Evolutionary conservation across 768 basidiomycete species (phyloP), one percentile per base, ranked within the genome.

Genomic region (Galerina sulciceps): DNA sequence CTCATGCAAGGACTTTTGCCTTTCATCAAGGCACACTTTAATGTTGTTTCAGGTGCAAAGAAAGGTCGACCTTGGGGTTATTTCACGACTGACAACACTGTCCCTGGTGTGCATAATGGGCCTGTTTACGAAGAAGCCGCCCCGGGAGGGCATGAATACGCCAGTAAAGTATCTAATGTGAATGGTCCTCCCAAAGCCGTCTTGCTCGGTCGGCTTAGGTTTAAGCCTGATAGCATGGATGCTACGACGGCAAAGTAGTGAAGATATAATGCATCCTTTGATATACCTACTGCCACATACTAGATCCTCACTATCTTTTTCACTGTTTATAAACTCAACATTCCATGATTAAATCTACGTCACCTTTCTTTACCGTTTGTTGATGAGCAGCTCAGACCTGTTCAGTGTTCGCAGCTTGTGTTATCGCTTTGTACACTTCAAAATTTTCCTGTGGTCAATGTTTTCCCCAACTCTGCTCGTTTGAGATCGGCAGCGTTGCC

Each of bases 1-100:
- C 37, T 36, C 20, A 8, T 15, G 6, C 41, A 13, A n/a, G 10
- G 40, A 17, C 37, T 26, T 1, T 14, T 43, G 46, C 18, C 40
- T 9, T 31, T 4, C 8, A 31, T 37, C 3, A 13, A 88, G 80
- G 83, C 79, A 3, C 84, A 89, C 69, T 93, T 93, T 75, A 88
- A 89, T 55, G 85, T 91, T 10, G 87, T 84, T 66, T 74, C 82
- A 3, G 71, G 80, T 1, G 73, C 81, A 5, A 79, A 72, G 54
- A 67, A 68, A 37, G 85, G 86, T 4, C 81, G 85, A 40, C 82
- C 85, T 1, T 94, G 92, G 92, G 92, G 92, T 6, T 79, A 79
- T 13, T 92, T 91, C 68, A 83, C 85, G 2, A 81, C 83, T 47
- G 82, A 88, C 67, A 79, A 76, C 0, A 77, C 81, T 5, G 66